Evolutionary conservation across 768 basidiomycete genomes (phyloP).

Genomic region (Leccinellum albellum): DNA sequence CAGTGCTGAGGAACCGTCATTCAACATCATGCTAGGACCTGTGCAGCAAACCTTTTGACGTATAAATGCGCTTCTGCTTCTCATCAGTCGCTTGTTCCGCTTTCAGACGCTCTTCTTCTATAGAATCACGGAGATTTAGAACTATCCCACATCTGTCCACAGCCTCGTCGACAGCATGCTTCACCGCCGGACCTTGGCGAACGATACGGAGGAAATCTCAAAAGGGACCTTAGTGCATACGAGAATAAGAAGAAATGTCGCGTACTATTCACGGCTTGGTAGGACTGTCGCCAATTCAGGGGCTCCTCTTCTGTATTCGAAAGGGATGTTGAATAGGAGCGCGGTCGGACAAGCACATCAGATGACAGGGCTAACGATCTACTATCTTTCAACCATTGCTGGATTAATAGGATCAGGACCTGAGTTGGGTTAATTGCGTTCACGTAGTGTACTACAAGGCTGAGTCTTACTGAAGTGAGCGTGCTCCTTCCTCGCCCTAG

Average conservation of each 20-base stretch:
- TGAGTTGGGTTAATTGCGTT: constrained; percentile 25
- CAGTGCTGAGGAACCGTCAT: constrained; percentile 45
- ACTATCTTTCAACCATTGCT: constrained; percentile 67
- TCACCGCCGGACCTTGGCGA: constrained; percentile 81
- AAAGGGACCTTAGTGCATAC: constrained; percentile 4
- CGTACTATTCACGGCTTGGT: constrained; percentile 87
- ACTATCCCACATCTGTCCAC: constrained; percentile 84
- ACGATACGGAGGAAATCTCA: constrained; percentile 81
- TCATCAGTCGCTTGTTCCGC: constrained; percentile 79
- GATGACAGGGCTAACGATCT: constrained; percentile 30
- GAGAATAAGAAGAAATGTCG: background rate
- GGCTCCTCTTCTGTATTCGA: constrained; percentile 28
- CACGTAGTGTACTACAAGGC: background rate
- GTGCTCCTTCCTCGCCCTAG: constrained; percentile 91
- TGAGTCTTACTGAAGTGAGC: constrained; percentile 65
- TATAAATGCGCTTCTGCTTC: constrained; percentile 57
- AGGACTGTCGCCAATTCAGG: constrained; percentile 54
- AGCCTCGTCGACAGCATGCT: constrained; percentile 79
- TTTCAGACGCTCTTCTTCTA: constrained; percentile 74
- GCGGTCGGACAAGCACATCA: constrained; percentile 31
- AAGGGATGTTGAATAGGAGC: constrained; percentile 42
- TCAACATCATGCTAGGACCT: background rate
- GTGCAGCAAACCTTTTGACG: constrained; percentile 59
- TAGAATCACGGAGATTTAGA: constrained; percentile 82
- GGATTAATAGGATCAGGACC: constrained; percentile 80